These are phyloP conservation scores for Penicillium cosmopolitanum DNA, from an alignment of 495 filamentous ascomycete genomes.

Conservation along the genomic window DNA sequence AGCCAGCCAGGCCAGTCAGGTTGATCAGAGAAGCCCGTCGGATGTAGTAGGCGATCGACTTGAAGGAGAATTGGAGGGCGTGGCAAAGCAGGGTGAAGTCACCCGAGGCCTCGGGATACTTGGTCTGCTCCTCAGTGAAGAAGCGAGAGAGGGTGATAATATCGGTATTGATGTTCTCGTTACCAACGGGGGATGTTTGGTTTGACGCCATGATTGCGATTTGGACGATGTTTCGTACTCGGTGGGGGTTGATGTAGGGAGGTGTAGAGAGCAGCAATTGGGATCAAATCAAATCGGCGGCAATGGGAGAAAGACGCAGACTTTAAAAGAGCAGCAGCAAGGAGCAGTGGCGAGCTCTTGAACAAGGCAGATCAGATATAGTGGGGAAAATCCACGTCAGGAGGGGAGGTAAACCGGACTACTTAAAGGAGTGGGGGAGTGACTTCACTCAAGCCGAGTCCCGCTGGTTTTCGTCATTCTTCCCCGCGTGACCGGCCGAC, in stretches of 20 bases:
- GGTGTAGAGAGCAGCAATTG: not conserved
- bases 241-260: not conserved
- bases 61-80: conserved; percentile 98
- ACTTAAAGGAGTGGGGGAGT: conserved; percentile 16
- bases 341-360: conserved; percentile 1
- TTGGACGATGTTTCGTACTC: not conserved
- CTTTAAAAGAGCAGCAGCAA: conserved; percentile 10
- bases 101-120: conserved; percentile 92
- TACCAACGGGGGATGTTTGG: conserved; percentile 46
- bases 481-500: conserved; percentile 31
- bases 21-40: conserved; percentile 96
- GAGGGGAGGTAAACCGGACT: conserved; percentile 25
- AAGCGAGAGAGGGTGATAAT: conserved; percentile 94
- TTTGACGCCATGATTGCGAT: conserved; percentile 42
- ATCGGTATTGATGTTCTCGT: conserved; percentile 88
- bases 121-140: conserved; percentile 92
- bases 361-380: conserved; percentile 16
- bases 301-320: not conserved
- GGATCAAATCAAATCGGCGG: not conserved
- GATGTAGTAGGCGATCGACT: conserved; percentile 99
- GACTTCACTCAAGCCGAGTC: conserved; percentile 19
- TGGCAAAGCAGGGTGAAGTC: conserved; percentile 99
- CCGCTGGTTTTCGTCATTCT: conserved; percentile 27
- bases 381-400: conserved; percentile 19
- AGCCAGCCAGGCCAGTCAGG: conserved; percentile 91